Evolutionary conservation across 805 yeast genomes (phyloP), one percentile per base, ranked within the genome.

Genomic region (Suhomyces xylopsoci): DNA sequence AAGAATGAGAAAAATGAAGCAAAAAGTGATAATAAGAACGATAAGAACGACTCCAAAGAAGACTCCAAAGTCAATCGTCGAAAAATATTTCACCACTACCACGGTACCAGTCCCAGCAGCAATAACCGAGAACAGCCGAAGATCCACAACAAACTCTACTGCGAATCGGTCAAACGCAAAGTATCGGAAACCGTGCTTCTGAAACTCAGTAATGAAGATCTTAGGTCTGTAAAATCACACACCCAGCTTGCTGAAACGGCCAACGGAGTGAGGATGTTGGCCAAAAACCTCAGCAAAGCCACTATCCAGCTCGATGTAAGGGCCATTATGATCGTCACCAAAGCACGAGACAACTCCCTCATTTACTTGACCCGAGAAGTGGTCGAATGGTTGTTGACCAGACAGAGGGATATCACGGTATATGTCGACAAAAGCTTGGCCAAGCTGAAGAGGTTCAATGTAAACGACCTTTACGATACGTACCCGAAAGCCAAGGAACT

Each of bases 301-400:
- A 85, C 88, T 3, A 83, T 90, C 25, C 84, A 84, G 59, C 68
- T 90, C 19, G 85, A 86, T 51, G 84, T 88, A 17, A 79, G 80
- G 45, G 82, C 88, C 15, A 82, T 90, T 17, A 79, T 90, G 83
- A 82, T 90, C 12, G 91, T 91, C 17, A 90, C 97, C n/a, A 90
- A 90, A 67, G 94, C 96, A 1, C 78, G 96, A 51, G 97, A 91
- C 65, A 85, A 87, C 59, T 84, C 90, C 6, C 71, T 91, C 49
- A 83, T 88, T 6, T 84, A 82, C 61, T 71, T 90, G 45, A 88
- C 97, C 0, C 76, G 93, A 52, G 94, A 88, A 61, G 74, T 91
- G 58, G 85, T 90, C 1, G 90, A 83, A 60, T 91, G 94, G 93
- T 67, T 90, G 26, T 65, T 90, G 38, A 58, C 68, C 14, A 58